Evolutionary conservation across 1,284 basidiomycete genomes (phyloP), one percentile per base, ranked within the genome.

Genomic region (Trichosporon sp.): DNA sequence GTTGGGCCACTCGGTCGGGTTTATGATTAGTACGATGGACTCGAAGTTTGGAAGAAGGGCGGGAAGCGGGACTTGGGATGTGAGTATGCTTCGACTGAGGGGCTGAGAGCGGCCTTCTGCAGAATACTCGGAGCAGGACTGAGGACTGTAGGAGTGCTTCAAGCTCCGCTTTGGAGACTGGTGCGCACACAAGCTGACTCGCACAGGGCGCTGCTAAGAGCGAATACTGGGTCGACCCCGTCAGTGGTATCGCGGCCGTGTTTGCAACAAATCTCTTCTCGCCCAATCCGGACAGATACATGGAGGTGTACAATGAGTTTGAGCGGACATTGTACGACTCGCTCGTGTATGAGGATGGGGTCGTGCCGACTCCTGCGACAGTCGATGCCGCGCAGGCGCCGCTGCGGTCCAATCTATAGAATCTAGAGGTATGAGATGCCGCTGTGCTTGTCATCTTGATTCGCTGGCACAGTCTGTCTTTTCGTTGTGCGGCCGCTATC

Each of bases 291-390:
- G 69, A 71, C 52, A 65, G 65, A 8, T 73, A 68, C 63, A 65
- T 68, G 56, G 46, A 62, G 23, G 60, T 70, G 14, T 78, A 74
- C 65, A 68, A 71, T 27, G 63, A 62, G 49, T 76, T 67, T 56
- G 75, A 78, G 65, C 63, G 69, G 58, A 63, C 66, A 1, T 29
- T 78, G 31, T 78, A 78, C 59, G 69, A 73, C 29, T 58, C 64
- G 37, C 65, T 76, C 60, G 62, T n/a, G n/a, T n/a, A n/a, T n/a
- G n/a, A n/a, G n/a, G n/a, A n/a, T n/a, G n/a, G n/a, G n/a, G n/a
- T n/a, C n/a, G n/a, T n/a, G n/a, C n/a, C n/a, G n/a, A n/a, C n/a
- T n/a, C n/a, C n/a, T n/a, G n/a, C n/a, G n/a, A n/a, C n/a, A n/a
- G n/a, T n/a, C n/a, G n/a, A n/a, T n/a, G n/a, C n/a, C n/a, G n/a